Base-by-base conservation (phyloP, 2,329 filamentous ascomycete genomes). In the Periconia digitata region DNA sequence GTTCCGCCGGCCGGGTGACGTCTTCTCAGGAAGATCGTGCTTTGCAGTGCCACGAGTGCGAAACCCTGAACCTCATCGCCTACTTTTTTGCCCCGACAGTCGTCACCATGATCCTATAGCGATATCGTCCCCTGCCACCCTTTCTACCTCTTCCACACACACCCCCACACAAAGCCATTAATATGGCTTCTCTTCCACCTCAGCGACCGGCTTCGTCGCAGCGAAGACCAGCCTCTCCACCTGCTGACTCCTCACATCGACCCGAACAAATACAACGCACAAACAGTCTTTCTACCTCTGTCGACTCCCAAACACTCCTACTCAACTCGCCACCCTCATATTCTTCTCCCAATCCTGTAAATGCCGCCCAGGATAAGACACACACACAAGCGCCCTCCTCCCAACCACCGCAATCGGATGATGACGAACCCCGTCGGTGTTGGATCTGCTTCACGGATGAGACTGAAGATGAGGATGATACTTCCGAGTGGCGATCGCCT, bases 401-500 rank as follows among this genome's bases (percentile, higher is more conserved):
- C 15, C 54, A 52, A 20, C 36, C 56, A n/a, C 46, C 52, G 16
- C 43, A 62, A 40, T 47, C 56, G 24, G 63, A 74, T 29, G 40
- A 17, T 21, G 40, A 71, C 10, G 70, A 75, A 18, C 60, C 72
- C 12, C 76, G 77, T 50, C 84, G 79, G 66, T 87, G 85, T 64
- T 87, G 85, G 85, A 86, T 87, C 54, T 87, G 85, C 69, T 85
- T 86, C 67, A 79, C 78, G 41, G 84, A 86, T 51, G 80, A 84
- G 57, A 84, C 79, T 6, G 85, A 87, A 61, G 84, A 87, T 48
- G 75, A 75, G n/a, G 79, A 80, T 8, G 76, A 78, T 12, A 80
- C 80, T 21, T 78, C 79, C 2, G 78, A 80, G 58, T 99, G 94
- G 92, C 85, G 90, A 38, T 89, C 87, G 46, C 92, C 94, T 1